phyloP scores from a whole-genome alignment of 805 yeast genomes.

The Lipomyces anomalus region DNA sequence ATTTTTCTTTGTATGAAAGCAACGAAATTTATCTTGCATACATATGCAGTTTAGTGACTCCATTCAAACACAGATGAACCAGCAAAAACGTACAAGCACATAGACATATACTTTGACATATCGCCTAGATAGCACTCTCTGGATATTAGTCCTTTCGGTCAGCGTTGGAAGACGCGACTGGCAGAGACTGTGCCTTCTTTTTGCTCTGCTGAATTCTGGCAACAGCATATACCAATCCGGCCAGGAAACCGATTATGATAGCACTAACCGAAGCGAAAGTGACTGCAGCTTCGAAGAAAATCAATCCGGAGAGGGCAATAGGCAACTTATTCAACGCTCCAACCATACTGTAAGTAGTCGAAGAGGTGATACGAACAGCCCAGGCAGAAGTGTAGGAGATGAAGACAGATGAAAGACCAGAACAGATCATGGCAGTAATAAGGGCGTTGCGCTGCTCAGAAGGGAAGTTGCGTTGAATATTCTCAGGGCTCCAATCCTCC shows the following conservation, averaged over 20 bases:
- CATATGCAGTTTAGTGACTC: no score
- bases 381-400: slow-evolving; percentile 98
- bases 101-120: no score
- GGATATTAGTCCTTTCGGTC: slow-evolving; percentile 19
- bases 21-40: no score
- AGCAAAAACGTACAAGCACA: no score
- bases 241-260: slow-evolving; percentile 85
- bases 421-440: slow-evolving; percentile 76
- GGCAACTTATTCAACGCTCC: slow-evolving; percentile 98
- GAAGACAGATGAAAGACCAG: slow-evolving; percentile 93
- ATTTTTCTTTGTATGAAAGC: no score
- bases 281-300: slow-evolving; percentile 92
- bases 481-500: slow-evolving; percentile 90
- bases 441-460: slow-evolving; percentile 60
- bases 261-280: slow-evolving; percentile 89
- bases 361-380: slow-evolving; percentile 98
- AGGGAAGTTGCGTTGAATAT: slow-evolving; percentile 75
- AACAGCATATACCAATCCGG: slow-evolving; percentile 93
- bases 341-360: slow-evolving; percentile 98
- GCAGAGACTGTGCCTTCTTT: slow-evolving; percentile 15
- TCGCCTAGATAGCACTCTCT: no score
- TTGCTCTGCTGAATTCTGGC: slow-evolving; percentile 87
- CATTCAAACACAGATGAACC: no score
- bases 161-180: slow-evolving; percentile 9
- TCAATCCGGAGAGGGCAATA: slow-evolving; percentile 88